Percentiles rank a stretch among this genome's conserved stretches.
Evolutionary conservation across 495 filamentous ascomycete genomes (phyloP).

Genomic region (Staphylotrichum tortipilum): DNA sequence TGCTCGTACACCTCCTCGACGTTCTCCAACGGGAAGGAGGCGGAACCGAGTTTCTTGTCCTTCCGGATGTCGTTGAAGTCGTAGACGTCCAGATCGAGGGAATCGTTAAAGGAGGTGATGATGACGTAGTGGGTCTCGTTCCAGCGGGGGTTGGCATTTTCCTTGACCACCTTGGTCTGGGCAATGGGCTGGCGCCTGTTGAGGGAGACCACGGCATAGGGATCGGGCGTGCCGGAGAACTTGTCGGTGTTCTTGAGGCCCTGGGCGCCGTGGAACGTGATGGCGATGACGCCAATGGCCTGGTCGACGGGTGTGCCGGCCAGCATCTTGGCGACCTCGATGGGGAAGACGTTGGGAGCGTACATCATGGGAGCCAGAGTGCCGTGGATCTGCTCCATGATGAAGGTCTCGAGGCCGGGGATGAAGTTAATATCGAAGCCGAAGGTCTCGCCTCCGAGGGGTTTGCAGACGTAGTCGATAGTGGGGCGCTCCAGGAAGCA

Average conservation of each 20-base stretch:
- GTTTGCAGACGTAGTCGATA: constrained; percentile 96
- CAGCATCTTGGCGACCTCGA: constrained; percentile 97
- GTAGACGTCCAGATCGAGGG: constrained; percentile 70
- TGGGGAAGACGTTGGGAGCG: constrained; percentile 91
- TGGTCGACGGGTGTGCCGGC: constrained; percentile 91
- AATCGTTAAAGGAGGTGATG: constrained; percentile 78
- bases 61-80: constrained; percentile 96
- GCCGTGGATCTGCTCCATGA: constrained; percentile 89
- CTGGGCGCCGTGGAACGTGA: constrained; percentile 83
- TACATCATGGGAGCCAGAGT: constrained; percentile 96
- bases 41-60: constrained; percentile 86
- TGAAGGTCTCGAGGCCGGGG: constrained; percentile 84
- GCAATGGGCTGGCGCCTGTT: constrained; percentile 72
- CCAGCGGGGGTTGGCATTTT: constrained; percentile 83
- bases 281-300: constrained; percentile 85
- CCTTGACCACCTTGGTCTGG: constrained; percentile 79
- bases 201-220: constrained; percentile 79
- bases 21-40: constrained; percentile 74
- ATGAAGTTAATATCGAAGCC: constrained; percentile 99
- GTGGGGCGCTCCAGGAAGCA: constrained; percentile 66
- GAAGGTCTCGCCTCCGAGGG: constrained; percentile 86
- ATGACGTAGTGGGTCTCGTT: constrained; percentile 94
- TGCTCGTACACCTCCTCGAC: constrained; percentile 66
- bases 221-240: constrained; percentile 87
- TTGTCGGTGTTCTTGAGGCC: constrained; percentile 93